A percentile compares a stretch with the other conserved stretches of the same genome.
These are phyloP conservation scores for Calvatia gigantea DNA, from an alignment of 768 basidiomycete genomes.

Conservation along the genomic window DNA sequence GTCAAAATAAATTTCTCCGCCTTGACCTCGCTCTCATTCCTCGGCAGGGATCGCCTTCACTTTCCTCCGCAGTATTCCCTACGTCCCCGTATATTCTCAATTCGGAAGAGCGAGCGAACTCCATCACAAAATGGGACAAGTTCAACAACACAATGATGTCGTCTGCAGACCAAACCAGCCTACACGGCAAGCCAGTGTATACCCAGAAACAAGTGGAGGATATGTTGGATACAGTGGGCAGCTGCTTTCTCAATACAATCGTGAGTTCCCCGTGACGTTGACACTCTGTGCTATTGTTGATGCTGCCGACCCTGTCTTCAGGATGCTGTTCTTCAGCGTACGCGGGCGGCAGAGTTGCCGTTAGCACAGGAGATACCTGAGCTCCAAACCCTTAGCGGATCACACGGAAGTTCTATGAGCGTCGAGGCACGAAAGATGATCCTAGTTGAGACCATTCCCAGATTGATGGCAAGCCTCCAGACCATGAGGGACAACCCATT, in stretches of 20 bases:
- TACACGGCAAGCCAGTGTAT: conserved; percentile 23
- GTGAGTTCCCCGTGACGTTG: conserved; percentile 14
- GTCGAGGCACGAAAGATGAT: conserved; percentile 11
- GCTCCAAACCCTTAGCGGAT: conserved; percentile 8
- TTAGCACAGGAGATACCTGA: conserved; percentile 8
- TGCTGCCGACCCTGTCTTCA: not conserved
- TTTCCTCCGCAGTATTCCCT: conserved; percentile 12
- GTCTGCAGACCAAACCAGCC: not conserved
- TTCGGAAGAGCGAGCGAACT: conserved; percentile 5
- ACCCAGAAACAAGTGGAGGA: conserved; percentile 28
- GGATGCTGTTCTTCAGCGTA: conserved; percentile 11
- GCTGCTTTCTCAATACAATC: conserved; percentile 26
- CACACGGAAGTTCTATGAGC: conserved; percentile 1
- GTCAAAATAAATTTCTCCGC: conserved; percentile 2
- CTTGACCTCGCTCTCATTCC: conserved; percentile 7
- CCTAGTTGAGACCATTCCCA: conserved; percentile 9
- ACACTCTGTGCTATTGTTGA: not conserved
- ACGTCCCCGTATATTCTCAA: conserved; percentile 2
- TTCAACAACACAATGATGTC: conserved; percentile 2
- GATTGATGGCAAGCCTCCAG: conserved; percentile 11
- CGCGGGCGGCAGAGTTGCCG: conserved; percentile 5
- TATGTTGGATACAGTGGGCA: conserved; percentile 27
- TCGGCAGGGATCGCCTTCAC: conserved; percentile 16
- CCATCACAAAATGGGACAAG: conserved; percentile 6
- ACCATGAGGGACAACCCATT: conserved; percentile 1